Conservation (phyloP, 2,329 filamentous ascomycete genomes). For the Paraphaeosphaeria minitans region DNA sequence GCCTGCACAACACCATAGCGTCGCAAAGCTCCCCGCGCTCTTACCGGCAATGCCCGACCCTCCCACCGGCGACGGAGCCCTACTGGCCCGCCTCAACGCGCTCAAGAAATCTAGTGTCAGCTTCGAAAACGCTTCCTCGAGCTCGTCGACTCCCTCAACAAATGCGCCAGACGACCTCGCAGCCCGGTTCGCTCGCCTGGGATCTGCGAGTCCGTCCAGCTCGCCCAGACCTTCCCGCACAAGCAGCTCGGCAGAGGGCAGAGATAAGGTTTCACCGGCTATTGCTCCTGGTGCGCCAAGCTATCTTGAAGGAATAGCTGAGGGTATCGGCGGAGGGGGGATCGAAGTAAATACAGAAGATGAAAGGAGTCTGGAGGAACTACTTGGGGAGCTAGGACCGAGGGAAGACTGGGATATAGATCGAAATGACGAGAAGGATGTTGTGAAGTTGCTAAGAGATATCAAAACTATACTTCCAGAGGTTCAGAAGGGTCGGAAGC, state of each 20-base stretch:
- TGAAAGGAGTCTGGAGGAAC: constrained; percentile 54
- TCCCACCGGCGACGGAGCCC: constrained; percentile 43
- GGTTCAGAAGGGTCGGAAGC: constrained; percentile 24
- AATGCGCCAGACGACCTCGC: constrained; percentile 37
- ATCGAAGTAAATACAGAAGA: constrained; percentile 44
- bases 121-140: constrained; percentile 32
- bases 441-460: constrained; percentile 49
- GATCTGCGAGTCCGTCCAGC: constrained; percentile 33
- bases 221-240: constrained; percentile 34
- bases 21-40: neutral
- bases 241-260: constrained; percentile 18
- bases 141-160: constrained; percentile 22
- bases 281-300: constrained; percentile 41
- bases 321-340: constrained; percentile 33
- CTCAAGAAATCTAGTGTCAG: constrained; percentile 52
- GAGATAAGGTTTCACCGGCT: constrained; percentile 19
- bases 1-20: neutral
- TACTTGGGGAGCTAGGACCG: constrained; percentile 49
- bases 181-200: constrained; percentile 45
- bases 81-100: constrained; percentile 56
- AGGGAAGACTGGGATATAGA: constrained; percentile 49
- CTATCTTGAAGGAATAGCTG: constrained; percentile 39
- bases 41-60: constrained; percentile 22
- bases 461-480: constrained; percentile 48
- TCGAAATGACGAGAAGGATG: constrained; percentile 48